phyloP scores from a whole-genome alignment of 2,329 filamentous ascomycete genomes.

The Trichoderma semiorbis region DNA sequence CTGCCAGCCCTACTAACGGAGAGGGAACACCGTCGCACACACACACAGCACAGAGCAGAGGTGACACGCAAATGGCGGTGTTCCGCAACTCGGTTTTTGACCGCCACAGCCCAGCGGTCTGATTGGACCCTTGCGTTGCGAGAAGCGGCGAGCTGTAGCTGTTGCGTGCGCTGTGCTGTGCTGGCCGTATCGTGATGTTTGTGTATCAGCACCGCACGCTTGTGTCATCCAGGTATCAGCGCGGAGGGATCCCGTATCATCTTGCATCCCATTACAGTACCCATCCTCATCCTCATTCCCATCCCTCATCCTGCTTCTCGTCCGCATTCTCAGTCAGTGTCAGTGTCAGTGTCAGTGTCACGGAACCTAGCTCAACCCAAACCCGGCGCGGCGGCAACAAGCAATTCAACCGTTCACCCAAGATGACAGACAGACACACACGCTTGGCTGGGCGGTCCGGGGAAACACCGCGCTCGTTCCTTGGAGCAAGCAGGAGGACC shows the following conservation, averaged over 20 bases:
- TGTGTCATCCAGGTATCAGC: neutral
- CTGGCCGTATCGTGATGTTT: neutral
- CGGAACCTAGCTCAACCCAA: neutral
- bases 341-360: neutral
- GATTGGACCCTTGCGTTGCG: constrained; percentile 9
- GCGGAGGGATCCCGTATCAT: neutral
- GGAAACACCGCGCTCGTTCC: neutral
- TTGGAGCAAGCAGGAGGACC: neutral
- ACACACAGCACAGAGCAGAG: neutral
- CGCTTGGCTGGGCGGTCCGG: neutral
- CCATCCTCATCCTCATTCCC: neutral
- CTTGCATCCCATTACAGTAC: neutral
- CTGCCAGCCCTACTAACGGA: neutral
- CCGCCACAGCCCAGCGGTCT: constrained; percentile 13
- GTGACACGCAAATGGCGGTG: constrained; percentile 17
- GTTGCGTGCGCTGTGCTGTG: neutral
- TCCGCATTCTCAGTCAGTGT: no score
- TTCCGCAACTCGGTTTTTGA: constrained; percentile 11
- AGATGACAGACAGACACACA: neutral
- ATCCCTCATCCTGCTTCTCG: neutral
- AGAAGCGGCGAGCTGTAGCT: neutral
- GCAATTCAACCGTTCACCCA: neutral
- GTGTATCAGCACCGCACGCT: neutral
- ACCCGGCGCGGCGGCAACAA: no score
- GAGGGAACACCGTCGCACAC: neutral